Base-by-base conservation (phyloP, 495 filamentous ascomycete genomes). In the Halenospora varia region DNA sequence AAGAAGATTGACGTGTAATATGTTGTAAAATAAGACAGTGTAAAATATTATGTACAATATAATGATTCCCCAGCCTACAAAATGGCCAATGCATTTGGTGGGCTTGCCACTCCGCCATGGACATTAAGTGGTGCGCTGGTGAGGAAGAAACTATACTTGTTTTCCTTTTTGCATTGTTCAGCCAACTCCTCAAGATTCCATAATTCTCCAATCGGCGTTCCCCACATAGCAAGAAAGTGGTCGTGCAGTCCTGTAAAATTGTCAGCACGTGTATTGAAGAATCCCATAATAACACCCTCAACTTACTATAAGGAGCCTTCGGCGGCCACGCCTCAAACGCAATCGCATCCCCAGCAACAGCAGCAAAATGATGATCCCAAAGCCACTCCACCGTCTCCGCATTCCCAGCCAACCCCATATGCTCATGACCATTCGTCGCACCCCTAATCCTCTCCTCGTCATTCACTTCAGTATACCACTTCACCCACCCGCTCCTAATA, bases 301-400 rank as follows among this genome's bases (percentile, higher is more conserved):
- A 59, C 56, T 2, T 40, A 59, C 56, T 6, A 17, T 54, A 59
- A 35, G 49, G 49, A 13, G 49, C 56, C 51, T 55, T 55, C 13
- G 57, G 55, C 15, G 54, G 22, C 54, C 45, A 24, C 9, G 35
- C 70, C 63, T 84, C 80, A 58, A 79, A 80, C 22, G 67, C 72
- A 19, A 76, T 72, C 46, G 56, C 42, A 65, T 84, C 81, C 10
- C 77, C 73, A 2, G 72, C 81, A 1, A 83, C 73, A 1, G 80
- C 81, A 0, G 80, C 71, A 60, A 84, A 81, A 22, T 70, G 86
- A 51, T 75, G 77, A 66, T 88, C 81, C 63, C 86, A 82, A 64
- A 89, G 60, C 78, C 82, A 88, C 52, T 83, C 78, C 50, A 82
- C 63, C 39, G 83, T 73, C 56, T 71, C 70, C 44, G 80, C 71